Percentiles rank a stretch among this genome's conserved stretches.
Evolutionary conservation across 2,329 filamentous ascomycete genomes (phyloP).

Genomic region (Verticillium albo-atrum): DNA sequence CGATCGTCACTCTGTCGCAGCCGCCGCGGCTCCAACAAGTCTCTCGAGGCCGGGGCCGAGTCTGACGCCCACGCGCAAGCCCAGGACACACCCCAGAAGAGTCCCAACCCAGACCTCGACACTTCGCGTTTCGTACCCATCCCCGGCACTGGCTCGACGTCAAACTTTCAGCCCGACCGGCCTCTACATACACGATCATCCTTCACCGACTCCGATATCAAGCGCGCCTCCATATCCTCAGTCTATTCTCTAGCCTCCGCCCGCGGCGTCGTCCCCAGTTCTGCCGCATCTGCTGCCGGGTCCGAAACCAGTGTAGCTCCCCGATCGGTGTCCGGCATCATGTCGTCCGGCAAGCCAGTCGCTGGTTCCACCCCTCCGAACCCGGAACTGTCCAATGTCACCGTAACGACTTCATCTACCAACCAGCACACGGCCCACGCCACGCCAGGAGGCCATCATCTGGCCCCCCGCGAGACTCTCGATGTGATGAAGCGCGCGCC

Average conservation of each 20-base stretch:
- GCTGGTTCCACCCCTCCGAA: conserved; percentile 41
- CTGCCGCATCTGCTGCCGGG: conserved; percentile 47
- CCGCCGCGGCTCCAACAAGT: conserved; percentile 37
- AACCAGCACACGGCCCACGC: conserved; percentile 27
- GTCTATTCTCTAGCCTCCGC: conserved; percentile 65
- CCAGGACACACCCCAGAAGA: conserved; percentile 14
- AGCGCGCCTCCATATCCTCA: conserved; percentile 70
- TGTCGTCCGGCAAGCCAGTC: conserved; percentile 38
- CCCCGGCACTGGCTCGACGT: conserved; percentile 20
- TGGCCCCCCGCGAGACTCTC: conserved; percentile 39
- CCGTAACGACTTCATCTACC: conserved; percentile 47
- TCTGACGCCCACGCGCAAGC: conserved; percentile 30
- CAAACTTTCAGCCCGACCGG: conserved; percentile 19
- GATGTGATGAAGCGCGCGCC: conserved; percentile 35
- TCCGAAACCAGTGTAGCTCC: conserved; percentile 41
- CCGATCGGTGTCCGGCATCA: conserved; percentile 40
- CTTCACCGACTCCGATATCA: conserved; percentile 48
- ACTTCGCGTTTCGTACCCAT: neutral
- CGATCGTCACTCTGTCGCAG: conserved; percentile 34
- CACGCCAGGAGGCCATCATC: conserved; percentile 37
- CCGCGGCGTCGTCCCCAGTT: conserved; percentile 43
- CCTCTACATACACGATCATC: conserved; percentile 41
- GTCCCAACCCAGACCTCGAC: neutral
- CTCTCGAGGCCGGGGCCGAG: conserved; percentile 33
- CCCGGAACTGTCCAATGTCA: conserved; percentile 45